These are phyloP conservation scores for Pseudogymnoascus sp. DNA, from an alignment of 2,329 filamentous ascomycete species.

Conservation along the genomic window DNA sequence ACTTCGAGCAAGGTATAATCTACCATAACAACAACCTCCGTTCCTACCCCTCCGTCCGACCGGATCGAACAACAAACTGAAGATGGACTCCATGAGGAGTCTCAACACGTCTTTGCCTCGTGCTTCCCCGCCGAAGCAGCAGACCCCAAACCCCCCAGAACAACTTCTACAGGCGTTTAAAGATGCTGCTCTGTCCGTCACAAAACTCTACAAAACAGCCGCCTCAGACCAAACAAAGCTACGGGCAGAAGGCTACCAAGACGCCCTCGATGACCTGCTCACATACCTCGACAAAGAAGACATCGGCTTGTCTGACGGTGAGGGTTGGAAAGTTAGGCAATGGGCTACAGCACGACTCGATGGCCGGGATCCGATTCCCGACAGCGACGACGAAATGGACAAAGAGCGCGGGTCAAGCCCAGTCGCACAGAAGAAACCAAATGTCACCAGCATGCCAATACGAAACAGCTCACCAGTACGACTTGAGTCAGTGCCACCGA, in stretches of 20 bases:
- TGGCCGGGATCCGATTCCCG: slow-evolving; percentile 49
- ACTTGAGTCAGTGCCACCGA: slow-evolving; percentile 32
- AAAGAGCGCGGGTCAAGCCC: slow-evolving; percentile 53
- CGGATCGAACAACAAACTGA: slow-evolving; percentile 13
- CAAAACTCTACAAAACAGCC: slow-evolving; percentile 91
- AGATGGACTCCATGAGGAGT: slow-evolving; percentile 59
- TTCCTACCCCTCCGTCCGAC: not conserved
- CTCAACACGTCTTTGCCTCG: slow-evolving; percentile 54
- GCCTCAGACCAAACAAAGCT: slow-evolving; percentile 69
- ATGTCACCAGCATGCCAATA: slow-evolving; percentile 33
- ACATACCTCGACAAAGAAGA: slow-evolving; percentile 76
- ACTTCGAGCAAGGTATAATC: not conserved
- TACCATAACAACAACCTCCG: not conserved
- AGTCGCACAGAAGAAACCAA: slow-evolving; percentile 44
- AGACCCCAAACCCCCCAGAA: slow-evolving; percentile 44
- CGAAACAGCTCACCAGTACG: slow-evolving; percentile 31
- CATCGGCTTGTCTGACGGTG: slow-evolving; percentile 70
- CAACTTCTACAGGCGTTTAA: slow-evolving; percentile 84
- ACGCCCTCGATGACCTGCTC: slow-evolving; percentile 87
- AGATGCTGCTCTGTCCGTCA: slow-evolving; percentile 85
- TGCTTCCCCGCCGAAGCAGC: slow-evolving; percentile 39
- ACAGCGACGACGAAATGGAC: slow-evolving; percentile 64
- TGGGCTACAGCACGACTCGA: slow-evolving; percentile 66
- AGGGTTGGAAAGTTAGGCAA: slow-evolving; percentile 56
- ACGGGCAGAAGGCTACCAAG: slow-evolving; percentile 79